Base-by-base conservation (phyloP, 202 grass and related monocot genomes). In the Musa balbisiana region DNA sequence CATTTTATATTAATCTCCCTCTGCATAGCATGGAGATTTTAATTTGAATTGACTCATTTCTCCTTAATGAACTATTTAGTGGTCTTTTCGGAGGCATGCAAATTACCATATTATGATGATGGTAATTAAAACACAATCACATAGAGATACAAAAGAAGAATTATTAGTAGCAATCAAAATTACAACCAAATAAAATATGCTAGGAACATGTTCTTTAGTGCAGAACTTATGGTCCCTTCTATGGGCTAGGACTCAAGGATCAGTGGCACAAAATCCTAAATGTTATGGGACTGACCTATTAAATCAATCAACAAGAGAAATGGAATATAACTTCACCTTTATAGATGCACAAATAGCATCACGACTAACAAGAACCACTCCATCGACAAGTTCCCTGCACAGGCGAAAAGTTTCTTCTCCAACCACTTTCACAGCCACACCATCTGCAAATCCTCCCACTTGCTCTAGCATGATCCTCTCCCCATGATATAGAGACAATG, bases 261-360 rank as follows among this genome's bases (percentile, higher is more conserved):
- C 10, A 65, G 22, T 65, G 2, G 63, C 11, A 25, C 11, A 65
- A 65, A 65, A 19, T 21, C 1, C 17, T 21, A 19, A n/a, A 19
- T 60, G n/a, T 6, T 10, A 60, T 21, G 17, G 8, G 16, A 8
- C n/a, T 60, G 17, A 60, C 15, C n/a, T 43, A 43, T 43, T 60
- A 60, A 8, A 25, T 23, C 3, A 26, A 65, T 23, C 0, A 51
- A 74, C 59, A 22, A 56, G 25, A 81, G 15, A 54, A 13, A 71
- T 80, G 43, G 26, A 21, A 82, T 59, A 53, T 12, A 20, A 51
- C 1, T 21, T 71, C 62, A 95, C 95, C 95, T 99, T 99, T 84
- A 99, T 99, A 69, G 95, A 99, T 86, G 95, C 95, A 88, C 91
- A 99, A 74, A 99, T 95, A 67, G 95, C 91, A 88, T 99, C 95